These are phyloP conservation scores for Fusarium transvaalense DNA, from an alignment of 2,329 filamentous ascomycete species.

Conservation along the genomic window DNA sequence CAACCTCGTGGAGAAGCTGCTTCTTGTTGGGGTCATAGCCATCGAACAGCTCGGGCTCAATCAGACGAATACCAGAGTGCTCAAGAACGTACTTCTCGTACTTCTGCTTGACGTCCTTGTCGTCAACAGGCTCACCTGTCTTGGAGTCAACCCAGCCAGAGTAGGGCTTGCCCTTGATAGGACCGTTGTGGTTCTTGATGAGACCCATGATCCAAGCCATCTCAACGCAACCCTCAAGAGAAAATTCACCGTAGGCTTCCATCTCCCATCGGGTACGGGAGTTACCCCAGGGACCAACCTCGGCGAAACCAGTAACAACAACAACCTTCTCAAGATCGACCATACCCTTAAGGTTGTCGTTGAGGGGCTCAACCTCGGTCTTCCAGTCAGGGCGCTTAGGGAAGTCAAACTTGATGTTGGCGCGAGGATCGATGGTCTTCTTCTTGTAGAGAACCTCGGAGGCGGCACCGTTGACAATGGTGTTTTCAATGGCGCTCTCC, in stretches of 20 bases:
- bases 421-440: slow-evolving; percentile 90
- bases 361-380: slow-evolving; percentile 87
- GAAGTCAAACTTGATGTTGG: slow-evolving; percentile 98
- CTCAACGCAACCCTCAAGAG: slow-evolving; percentile 95
- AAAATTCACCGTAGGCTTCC: slow-evolving; percentile 97
- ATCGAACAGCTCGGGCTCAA: slow-evolving; percentile 95
- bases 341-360: slow-evolving; percentile 93
- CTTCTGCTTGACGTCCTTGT: slow-evolving; percentile 97
- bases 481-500: slow-evolving; percentile 96
- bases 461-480: slow-evolving; percentile 93
- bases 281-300: slow-evolving; percentile 98
- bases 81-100: slow-evolving; percentile 98
- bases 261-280: slow-evolving; percentile 99
- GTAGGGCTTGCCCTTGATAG: slow-evolving; percentile 95
- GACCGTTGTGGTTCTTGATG: slow-evolving; percentile 98
- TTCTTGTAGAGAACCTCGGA: slow-evolving; percentile 96
- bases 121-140: slow-evolving; percentile 93
- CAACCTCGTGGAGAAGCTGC: slow-evolving; percentile 96
- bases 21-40: slow-evolving; percentile 99
- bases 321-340: slow-evolving; percentile 98
- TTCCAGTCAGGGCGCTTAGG: slow-evolving; percentile 93
- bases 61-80: slow-evolving; percentile 96
- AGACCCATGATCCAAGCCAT: slow-evolving; percentile 99
- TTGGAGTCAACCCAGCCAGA: slow-evolving; percentile 97
- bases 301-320: slow-evolving; percentile 95